phyloP scores from a whole-genome alignment of 306 rosid genomes.

The Arachis stenosperma region DNA sequence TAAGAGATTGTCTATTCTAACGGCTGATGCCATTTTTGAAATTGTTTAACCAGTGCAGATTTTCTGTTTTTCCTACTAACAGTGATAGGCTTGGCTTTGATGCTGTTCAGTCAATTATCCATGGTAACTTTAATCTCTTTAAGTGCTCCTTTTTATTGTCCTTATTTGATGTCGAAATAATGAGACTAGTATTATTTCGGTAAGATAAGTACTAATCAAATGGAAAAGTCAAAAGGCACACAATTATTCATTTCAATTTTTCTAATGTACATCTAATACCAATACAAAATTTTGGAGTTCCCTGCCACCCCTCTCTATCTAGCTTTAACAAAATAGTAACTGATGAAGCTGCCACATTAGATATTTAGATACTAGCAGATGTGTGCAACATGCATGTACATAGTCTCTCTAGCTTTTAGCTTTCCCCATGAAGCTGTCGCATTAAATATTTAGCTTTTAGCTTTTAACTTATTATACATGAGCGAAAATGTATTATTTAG shows the following conservation, averaged over 20 bases:
- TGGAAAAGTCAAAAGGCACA: slow-evolving; percentile 10
- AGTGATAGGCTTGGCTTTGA: slow-evolving; percentile 97
- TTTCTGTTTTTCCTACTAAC: slow-evolving; percentile 58
- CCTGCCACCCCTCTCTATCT: slow-evolving; percentile 8
- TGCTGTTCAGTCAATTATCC: slow-evolving; percentile 73
- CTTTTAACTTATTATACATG: too few species aligned
- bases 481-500: too few species aligned
- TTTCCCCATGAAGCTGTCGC: slow-evolving; percentile 1
- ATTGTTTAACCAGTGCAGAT: background rate
- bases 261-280: slow-evolving; percentile 37
- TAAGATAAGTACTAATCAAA: background rate
- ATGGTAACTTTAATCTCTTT: background rate
- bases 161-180: background rate
- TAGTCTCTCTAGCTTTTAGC: slow-evolving; percentile 24
- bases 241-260: slow-evolving; percentile 36
- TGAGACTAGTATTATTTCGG: background rate
- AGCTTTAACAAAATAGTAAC: background rate
- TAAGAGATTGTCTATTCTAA: background rate
- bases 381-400: slow-evolving; percentile 36
- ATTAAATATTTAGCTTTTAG: too few species aligned
- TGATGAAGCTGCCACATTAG: background rate
- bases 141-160: background rate
- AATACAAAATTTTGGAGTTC: slow-evolving; percentile 32
- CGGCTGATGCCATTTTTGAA: background rate
- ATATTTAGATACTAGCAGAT: slow-evolving; percentile 9